Percentiles rank a stretch among this genome's conserved stretches.
Conservation (phyloP, 371 early-diverging fungal genomes). For the Mortierella sp. region DNA sequence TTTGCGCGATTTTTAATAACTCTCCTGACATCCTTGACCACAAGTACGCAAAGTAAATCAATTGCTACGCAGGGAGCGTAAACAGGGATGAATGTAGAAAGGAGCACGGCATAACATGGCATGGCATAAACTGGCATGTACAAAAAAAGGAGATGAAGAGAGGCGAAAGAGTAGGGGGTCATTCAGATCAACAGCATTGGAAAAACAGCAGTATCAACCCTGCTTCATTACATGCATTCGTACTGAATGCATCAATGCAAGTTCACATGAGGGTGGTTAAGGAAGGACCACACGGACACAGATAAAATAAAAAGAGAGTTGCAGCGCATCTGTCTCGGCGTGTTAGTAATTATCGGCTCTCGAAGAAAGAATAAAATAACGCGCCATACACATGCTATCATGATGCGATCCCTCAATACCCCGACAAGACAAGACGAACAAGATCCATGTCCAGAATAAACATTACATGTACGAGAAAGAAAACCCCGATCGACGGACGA, state of each 20-base stretch:
- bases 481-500: constrained; percentile 15
- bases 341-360: constrained; percentile 6
- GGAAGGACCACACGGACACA: neutral
- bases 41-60: neutral
- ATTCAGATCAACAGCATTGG: neutral
- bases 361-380: neutral
- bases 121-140: neutral
- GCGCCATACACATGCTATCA: constrained; percentile 3
- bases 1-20: neutral
- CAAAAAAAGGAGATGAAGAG: neutral
- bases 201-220: neutral
- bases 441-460: too few relatives aligned
- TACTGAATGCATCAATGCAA: neutral
- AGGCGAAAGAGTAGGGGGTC: neutral
- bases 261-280: neutral
- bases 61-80: neutral
- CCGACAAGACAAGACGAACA: neutral
- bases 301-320: neutral
- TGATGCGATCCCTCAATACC: constrained; percentile 9
- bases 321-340: neutral
- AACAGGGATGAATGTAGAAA: neutral
- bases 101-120: neutral
- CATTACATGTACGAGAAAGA: neutral
- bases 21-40: neutral
- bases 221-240: neutral